Conservation (phyloP, 2,329 filamentous ascomycete genomes). For the Chrysosporium keratinophilum region DNA sequence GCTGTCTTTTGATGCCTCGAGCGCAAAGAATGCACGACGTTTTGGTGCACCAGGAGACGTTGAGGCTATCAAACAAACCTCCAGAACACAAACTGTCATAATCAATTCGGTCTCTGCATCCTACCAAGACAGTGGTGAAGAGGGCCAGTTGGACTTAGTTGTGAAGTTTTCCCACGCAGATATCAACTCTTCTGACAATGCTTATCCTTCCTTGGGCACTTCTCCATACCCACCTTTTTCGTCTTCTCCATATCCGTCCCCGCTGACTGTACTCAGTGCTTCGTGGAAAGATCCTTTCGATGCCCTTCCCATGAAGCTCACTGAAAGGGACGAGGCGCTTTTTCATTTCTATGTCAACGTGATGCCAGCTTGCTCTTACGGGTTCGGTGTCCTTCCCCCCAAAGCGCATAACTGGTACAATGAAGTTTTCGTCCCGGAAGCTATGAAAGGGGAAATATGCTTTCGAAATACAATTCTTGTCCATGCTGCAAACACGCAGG, state of each 20-base stretch:
- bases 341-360: constrained; percentile 35
- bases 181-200: not conserved
- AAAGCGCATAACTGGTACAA: constrained; percentile 34
- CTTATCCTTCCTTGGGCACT: not conserved
- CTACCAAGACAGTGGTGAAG: not conserved
- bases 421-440: constrained; percentile 31
- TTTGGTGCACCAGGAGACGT: not conserved
- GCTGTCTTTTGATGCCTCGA: not conserved
- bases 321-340: constrained; percentile 24
- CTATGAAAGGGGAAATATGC: constrained; percentile 31
- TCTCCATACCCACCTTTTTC: not conserved
- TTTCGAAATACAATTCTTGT: constrained; percentile 34
- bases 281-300: constrained; percentile 33
- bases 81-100: not conserved
- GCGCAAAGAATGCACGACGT: not conserved
- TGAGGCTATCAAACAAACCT: not conserved
- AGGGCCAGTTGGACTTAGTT: not conserved
- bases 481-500: constrained; percentile 31
- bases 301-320: constrained; percentile 26
- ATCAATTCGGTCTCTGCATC: not conserved
- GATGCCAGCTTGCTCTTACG: constrained; percentile 34
- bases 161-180: not conserved
- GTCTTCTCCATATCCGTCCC: constrained; percentile 17
- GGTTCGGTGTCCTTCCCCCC: constrained; percentile 25
- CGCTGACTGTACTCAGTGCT: constrained; percentile 28